Evolutionary conservation across 768 basidiomycete species (phyloP).

Genomic region (Lactarius tabidus): DNA sequence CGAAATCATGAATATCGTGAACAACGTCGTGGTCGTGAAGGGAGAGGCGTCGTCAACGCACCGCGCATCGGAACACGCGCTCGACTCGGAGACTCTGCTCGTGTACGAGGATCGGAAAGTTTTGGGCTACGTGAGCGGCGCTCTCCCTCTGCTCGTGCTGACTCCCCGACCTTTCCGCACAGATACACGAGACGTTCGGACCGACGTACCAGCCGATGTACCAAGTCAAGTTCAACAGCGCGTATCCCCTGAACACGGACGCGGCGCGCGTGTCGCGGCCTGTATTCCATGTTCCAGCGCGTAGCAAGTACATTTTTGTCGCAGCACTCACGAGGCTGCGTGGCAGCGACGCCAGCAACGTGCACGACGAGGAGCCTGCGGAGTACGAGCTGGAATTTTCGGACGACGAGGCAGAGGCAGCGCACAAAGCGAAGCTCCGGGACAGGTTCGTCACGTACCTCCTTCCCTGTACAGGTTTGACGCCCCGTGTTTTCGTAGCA

Average conservation of each 20-base stretch:
- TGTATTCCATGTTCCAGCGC: constrained; percentile 79
- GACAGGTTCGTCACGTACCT: constrained; percentile 43
- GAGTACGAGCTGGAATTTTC: constrained; percentile 92
- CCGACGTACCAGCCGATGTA: constrained; percentile 89
- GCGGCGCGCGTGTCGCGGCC: constrained; percentile 52
- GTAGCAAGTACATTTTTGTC: constrained; percentile 82
- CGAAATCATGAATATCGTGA: constrained; percentile 70
- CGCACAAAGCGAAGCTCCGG: constrained; percentile 58
- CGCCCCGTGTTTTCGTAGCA: constrained; percentile 41
- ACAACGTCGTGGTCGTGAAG: constrained; percentile 67
- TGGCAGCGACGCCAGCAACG: constrained; percentile 92
- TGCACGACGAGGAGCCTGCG: constrained; percentile 89
- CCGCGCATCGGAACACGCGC: constrained; percentile 53
- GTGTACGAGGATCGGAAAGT: constrained; percentile 88
- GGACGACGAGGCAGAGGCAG: constrained; percentile 89
- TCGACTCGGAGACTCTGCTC: constrained; percentile 88
- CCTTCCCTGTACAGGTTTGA: constrained; percentile 2
- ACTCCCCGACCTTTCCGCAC: constrained; percentile 25
- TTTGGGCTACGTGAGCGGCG: constrained; percentile 74
- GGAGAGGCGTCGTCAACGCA: constrained; percentile 47
- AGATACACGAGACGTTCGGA: constrained; percentile 96
- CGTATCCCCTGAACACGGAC: constrained; percentile 56
- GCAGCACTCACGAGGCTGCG: constrained; percentile 62
- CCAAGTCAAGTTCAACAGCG: constrained; percentile 73
- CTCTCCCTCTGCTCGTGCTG: constrained; percentile 7